Conservation (phyloP, 2,329 filamentous ascomycete species). For the Sordariomycetes sp. region DNA sequence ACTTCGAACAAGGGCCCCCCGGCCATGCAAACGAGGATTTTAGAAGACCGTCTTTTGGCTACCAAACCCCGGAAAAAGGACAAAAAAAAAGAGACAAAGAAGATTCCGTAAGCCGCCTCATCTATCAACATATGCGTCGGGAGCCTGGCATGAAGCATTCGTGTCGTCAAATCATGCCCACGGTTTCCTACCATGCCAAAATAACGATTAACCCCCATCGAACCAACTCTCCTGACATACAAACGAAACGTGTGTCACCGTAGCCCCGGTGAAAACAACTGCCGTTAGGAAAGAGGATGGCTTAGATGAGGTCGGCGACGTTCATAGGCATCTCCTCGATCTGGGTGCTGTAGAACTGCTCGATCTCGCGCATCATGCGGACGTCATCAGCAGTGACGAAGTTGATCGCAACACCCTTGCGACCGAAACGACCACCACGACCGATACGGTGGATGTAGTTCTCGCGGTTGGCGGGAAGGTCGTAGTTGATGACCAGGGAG, state of each 20-base stretch:
- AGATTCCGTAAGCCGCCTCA: constrained; percentile 4
- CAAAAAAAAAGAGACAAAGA: background rate
- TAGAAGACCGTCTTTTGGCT: constrained; percentile 3
- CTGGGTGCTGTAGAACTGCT: constrained; percentile 99
- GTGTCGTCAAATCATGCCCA: background rate
- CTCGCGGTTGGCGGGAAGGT: constrained; percentile 95
- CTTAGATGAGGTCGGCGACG: constrained; percentile 63
- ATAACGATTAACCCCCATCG: background rate
- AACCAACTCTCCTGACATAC: background rate
- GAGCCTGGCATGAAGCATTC: background rate
- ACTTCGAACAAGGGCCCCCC: background rate
- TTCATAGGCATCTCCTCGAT: constrained; percentile 99
- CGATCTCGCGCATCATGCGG: constrained; percentile 99
- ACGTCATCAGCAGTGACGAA: constrained; percentile 99
- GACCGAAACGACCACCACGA: constrained; percentile 98
- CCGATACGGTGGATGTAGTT: constrained; percentile 99
- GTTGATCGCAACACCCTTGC: constrained; percentile 99
- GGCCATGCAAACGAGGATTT: constrained; percentile 3
- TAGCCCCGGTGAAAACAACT: background rate
- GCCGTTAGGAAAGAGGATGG: background rate
- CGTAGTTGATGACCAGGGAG: constrained; percentile 99
- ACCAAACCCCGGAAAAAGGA: background rate
- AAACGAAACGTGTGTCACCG: background rate
- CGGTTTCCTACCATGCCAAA: background rate
- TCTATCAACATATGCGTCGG: constrained; percentile 6